Evolutionary conservation across 2,329 filamentous ascomycete genomes (phyloP).

Genomic region (Graphium sp.): DNA sequence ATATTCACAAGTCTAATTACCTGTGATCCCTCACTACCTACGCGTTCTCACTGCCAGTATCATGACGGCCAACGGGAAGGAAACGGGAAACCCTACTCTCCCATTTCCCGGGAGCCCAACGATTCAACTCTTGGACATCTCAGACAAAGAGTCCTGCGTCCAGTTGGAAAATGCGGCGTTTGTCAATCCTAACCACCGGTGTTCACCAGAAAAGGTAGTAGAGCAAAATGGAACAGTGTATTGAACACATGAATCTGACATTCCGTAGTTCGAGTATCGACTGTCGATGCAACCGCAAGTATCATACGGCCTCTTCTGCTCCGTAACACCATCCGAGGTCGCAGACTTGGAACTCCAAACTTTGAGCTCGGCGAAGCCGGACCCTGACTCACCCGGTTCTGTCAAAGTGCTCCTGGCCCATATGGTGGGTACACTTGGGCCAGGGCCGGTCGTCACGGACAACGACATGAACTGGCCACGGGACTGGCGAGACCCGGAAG

Average conservation of each 20-base stretch:
- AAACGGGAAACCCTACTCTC: neutral
- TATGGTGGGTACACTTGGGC: constrained; percentile 58
- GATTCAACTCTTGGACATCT: too few relatives aligned
- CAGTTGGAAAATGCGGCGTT: neutral
- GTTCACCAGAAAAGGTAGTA: constrained; percentile 1
- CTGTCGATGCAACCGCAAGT: constrained; percentile 60
- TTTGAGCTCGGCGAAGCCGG: too few relatives aligned
- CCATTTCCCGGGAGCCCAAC: neutral
- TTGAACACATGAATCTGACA: neutral
- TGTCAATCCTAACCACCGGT: constrained; percentile 1
- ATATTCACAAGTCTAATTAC: too few relatives aligned
- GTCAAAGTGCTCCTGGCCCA: constrained; percentile 53
- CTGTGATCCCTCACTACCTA: too few relatives aligned
- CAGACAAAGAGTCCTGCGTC: neutral
- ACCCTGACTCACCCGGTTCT: neutral
- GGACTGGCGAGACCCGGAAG: constrained; percentile 41
- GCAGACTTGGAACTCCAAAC: neutral
- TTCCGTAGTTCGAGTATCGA: constrained; percentile 54
- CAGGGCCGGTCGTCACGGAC: constrained; percentile 48
- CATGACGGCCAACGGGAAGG: neutral
- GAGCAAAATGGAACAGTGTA: neutral
- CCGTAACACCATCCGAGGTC: constrained; percentile 21
- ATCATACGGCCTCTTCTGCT: constrained; percentile 65
- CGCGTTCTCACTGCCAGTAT: too few relatives aligned
- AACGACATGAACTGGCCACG: constrained; percentile 57